Evolutionary conservation across 345 rosid genomes (phyloP).

Genomic region (Boechera stricta): DNA sequence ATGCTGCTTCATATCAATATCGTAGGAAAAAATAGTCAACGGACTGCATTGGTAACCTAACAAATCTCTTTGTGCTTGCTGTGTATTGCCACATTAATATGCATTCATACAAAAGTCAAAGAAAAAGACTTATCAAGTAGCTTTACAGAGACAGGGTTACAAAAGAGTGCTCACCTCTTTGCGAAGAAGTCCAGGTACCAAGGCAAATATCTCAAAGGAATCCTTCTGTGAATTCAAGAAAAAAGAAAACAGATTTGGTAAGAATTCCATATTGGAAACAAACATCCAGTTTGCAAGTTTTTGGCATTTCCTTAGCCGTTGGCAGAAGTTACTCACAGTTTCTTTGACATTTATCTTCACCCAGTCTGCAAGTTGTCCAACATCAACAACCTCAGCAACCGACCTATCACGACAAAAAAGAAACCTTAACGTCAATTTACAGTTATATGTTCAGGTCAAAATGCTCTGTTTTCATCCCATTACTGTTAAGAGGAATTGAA

Average conservation of each 20-base stretch:
- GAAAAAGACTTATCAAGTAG: conserved; percentile 20
- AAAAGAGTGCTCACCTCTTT: conserved; percentile 63
- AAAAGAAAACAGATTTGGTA: conserved; percentile 31
- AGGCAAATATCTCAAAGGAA: conserved; percentile 79
- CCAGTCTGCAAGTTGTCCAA: conserved; percentile 89
- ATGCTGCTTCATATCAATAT: not conserved
- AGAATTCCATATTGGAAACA: conserved; percentile 35
- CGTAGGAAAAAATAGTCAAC: not conserved
- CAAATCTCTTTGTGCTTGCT: conserved; percentile 1
- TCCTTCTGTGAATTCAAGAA: conserved; percentile 57
- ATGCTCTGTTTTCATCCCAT: conserved; percentile 5
- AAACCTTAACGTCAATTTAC: conserved; percentile 7
- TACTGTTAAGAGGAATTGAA: conserved; percentile 5
- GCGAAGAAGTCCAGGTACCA: conserved; percentile 88
- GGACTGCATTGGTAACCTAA: conserved; percentile 1
- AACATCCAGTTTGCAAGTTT: conserved; percentile 4
- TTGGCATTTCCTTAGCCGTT: conserved; percentile 13
- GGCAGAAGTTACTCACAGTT: conserved; percentile 53
- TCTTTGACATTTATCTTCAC: conserved; percentile 89
- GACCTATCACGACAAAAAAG: conserved; percentile 49
- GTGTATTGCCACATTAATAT: conserved; percentile 17
- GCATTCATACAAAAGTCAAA: conserved; percentile 5
- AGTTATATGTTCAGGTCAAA: conserved; percentile 10
- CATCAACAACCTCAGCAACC: conserved; percentile 61
- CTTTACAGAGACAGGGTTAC: conserved; percentile 16